Base-by-base conservation (phyloP, 768 basidiomycete genomes). In the Tylopilus balloui region DNA sequence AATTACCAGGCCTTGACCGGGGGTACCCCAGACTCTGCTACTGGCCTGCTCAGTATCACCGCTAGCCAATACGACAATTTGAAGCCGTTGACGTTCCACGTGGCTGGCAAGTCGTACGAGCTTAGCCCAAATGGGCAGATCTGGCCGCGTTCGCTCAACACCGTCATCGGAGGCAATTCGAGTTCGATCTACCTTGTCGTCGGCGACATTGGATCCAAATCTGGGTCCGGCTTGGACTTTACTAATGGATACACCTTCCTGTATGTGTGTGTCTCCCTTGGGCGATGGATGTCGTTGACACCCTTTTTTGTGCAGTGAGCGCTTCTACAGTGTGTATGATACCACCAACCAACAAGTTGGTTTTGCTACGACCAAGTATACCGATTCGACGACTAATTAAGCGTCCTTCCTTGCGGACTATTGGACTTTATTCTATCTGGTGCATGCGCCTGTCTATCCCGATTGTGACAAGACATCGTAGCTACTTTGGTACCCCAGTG, bases 271-370 rank as follows among this genome's bases (percentile, higher is more conserved):
- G 0, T 9, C 14, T 13, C 11, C 14, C 3, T 15, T 17, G 6
- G 1, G 20, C 17, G 17, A 11, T 13, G 34, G 10, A 35, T 35
- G 6, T 19, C 15, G n/a, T 35, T n/a, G 3, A 4, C 6, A n/a
- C n/a, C 15, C 15, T 15, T 1, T 24, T 46, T 38, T 13, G n/a
- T n/a, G n/a, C 19, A 63, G 65, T 4, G 66, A 78, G 55, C 71
- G 77, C 23, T 77, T 64, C 64, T 77, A 76, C 52, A 66, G 65
- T 45, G 61, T 76, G 13, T 76, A 57, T 51, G 73, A 78, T 53
- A 67, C 70, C 19, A 55, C 55, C 15, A 73, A 75, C 53, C 42
- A 40, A 19, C 69, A 48, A 8, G 60, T 76, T 15, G 77, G 76
- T 12, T 65, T 78, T 41, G 76, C 76, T 1, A 61, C 40, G 31